These are phyloP conservation scores for Exophiala calicioides DNA, from an alignment of 2,329 filamentous ascomycete species.

Conservation along the genomic window DNA sequence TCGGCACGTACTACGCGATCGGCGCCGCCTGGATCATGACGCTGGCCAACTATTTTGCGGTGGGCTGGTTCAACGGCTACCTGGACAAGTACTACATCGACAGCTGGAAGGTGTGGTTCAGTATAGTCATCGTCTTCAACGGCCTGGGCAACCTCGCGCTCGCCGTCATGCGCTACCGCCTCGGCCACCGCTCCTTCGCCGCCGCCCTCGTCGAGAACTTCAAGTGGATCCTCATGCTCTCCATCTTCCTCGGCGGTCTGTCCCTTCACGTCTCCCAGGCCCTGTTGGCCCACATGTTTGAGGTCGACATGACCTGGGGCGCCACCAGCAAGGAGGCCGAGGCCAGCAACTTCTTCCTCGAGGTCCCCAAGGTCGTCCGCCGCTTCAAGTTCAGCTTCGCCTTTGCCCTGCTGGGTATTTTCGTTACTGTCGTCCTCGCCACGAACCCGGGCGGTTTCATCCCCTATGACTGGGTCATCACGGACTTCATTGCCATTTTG, in stretches of 20 bases:
- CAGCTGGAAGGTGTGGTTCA: slow-evolving; percentile 64
- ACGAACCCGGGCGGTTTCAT: slow-evolving; percentile 37
- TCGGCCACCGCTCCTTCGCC: slow-evolving; percentile 56
- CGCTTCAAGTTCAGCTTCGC: slow-evolving; percentile 66
- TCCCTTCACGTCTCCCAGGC: slow-evolving; percentile 80
- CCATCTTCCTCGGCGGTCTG: slow-evolving; percentile 80
- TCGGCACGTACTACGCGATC: slow-evolving; percentile 72
- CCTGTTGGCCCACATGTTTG: slow-evolving; percentile 78
- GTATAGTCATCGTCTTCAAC: slow-evolving; percentile 66
- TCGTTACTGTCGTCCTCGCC: slow-evolving; percentile 53
- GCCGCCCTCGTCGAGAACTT: slow-evolving; percentile 57
- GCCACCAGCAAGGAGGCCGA: slow-evolving; percentile 73
- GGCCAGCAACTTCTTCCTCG: slow-evolving; percentile 80
- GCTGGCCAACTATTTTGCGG: slow-evolving; percentile 68
- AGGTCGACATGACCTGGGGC: slow-evolving; percentile 80
- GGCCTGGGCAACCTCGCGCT: slow-evolving; percentile 63
- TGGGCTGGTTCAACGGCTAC: slow-evolving; percentile 70
- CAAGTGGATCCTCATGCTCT: slow-evolving; percentile 63
- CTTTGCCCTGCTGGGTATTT: slow-evolving; percentile 48
- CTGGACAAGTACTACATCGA: slow-evolving; percentile 69
- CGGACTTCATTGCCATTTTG: slow-evolving; percentile 60
- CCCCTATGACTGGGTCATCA: slow-evolving; percentile 59
- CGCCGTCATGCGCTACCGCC: slow-evolving; percentile 64
- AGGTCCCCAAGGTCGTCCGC: slow-evolving; percentile 75
- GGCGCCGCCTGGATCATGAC: slow-evolving; percentile 68